phyloP scores from a whole-genome alignment of 441 rosid species.

The Rhodomyrtus psidioides region DNA sequence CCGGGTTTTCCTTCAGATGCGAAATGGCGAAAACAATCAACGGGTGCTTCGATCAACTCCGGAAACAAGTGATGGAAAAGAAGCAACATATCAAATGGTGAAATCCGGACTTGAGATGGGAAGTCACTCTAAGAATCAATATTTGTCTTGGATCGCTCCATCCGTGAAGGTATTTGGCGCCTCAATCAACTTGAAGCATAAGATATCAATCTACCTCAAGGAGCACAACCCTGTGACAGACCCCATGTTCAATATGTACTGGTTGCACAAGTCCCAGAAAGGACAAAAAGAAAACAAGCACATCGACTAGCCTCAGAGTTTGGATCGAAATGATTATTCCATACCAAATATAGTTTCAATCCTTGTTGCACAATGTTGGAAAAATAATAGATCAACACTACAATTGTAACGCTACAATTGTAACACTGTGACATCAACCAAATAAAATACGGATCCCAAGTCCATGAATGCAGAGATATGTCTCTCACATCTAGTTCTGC shows the following conservation, averaged over 20 bases:
- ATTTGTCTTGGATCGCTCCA: not conserved
- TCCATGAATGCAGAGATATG: not conserved
- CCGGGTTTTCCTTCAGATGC: not conserved
- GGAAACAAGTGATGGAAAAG: not conserved
- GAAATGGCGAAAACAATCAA: not conserved
- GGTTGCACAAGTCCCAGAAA: not conserved
- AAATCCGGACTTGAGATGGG: not conserved
- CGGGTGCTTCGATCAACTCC: not conserved
- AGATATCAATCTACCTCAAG: not conserved
- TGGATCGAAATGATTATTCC: not conserved
- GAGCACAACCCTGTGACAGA: not conserved
- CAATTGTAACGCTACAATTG: not conserved
- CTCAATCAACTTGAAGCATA: not conserved
- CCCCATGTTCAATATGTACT: not conserved
- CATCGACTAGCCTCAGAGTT: not conserved
- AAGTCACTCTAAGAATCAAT: not conserved
- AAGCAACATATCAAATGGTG: not conserved
- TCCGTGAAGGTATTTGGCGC: not conserved
- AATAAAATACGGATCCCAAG: not conserved
- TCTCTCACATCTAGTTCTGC: not conserved
- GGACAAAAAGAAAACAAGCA: not conserved
- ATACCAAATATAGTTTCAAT: not conserved
- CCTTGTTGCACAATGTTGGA: not conserved
- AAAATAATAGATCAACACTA: not conserved
- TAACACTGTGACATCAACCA: not conserved